Percentiles rank a stretch among this genome's conserved stretches.
Evolutionary conservation across 2,329 filamentous ascomycete species (phyloP).

Genomic region (Beauveria medogensis): DNA sequence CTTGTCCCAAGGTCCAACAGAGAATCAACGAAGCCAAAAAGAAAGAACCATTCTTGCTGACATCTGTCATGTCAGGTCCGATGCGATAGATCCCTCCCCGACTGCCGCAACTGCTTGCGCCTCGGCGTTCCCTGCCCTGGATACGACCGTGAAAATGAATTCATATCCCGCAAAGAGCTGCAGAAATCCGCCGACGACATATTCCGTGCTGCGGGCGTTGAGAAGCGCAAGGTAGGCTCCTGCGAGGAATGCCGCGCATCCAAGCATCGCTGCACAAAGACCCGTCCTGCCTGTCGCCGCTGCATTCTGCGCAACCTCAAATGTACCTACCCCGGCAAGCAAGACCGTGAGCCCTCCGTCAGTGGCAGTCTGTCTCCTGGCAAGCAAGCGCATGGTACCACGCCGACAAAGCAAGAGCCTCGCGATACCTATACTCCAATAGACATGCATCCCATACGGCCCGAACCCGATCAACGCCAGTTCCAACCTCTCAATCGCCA

Average conservation of each 20-base stretch:
- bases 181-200: constrained; percentile 20
- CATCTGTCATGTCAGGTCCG: constrained; percentile 15
- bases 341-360: constrained; percentile 10
- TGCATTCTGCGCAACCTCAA: constrained; percentile 17
- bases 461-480: constrained; percentile 6
- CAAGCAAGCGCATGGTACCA: neutral
- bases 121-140: constrained; percentile 20
- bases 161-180: constrained; percentile 17
- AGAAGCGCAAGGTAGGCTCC: constrained; percentile 21
- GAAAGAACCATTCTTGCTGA: neutral
- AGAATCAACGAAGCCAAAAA: neutral
- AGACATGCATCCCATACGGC: constrained; percentile 3
- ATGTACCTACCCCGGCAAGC: constrained; percentile 16
- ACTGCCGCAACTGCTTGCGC: constrained; percentile 17
- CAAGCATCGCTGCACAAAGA: constrained; percentile 21
- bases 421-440: neutral
- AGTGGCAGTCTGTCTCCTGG: constrained; percentile 4
- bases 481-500: constrained; percentile 11
- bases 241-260: constrained; percentile 20
- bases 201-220: constrained; percentile 20
- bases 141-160: constrained; percentile 16
- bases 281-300: constrained; percentile 20
- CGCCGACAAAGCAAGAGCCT: constrained; percentile 4
- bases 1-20: neutral
- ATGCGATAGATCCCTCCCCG: constrained; percentile 17